These are phyloP conservation scores for Neltuma alba DNA, from an alignment of 306 rosid genomes.

Conservation along the genomic window DNA sequence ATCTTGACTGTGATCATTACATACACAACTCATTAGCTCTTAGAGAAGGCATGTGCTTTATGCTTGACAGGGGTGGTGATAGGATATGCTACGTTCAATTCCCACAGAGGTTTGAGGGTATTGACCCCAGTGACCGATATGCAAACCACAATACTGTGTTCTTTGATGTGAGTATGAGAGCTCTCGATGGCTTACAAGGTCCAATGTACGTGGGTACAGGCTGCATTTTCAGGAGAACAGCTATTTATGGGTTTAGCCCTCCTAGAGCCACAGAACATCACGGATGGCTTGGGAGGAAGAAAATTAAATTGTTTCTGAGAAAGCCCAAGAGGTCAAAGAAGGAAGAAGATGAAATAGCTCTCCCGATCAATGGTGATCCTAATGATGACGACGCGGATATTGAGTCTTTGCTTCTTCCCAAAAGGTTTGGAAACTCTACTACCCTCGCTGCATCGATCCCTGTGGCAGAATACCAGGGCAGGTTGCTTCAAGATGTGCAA, in stretches of 20 bases:
- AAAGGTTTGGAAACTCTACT: constrained; percentile 78
- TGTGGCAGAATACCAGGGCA: constrained; percentile 82
- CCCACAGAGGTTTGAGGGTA: constrained; percentile 89
- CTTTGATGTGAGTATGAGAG: constrained; percentile 89
- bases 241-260: constrained; percentile 86
- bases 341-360: constrained; percentile 60
- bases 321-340: constrained; percentile 54
- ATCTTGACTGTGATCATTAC: constrained; percentile 91
- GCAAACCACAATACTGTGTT: constrained; percentile 90
- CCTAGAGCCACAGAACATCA: constrained; percentile 85
- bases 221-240: constrained; percentile 83
- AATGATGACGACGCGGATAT: constrained; percentile 75
- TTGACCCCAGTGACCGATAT: constrained; percentile 79
- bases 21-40: constrained; percentile 76
- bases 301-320: constrained; percentile 65
- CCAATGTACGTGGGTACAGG: constrained; percentile 94
- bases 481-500: constrained; percentile 71
- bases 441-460: constrained; percentile 74
- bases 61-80: constrained; percentile 91
- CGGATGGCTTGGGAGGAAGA: constrained; percentile 74
- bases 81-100: constrained; percentile 84
- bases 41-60: constrained; percentile 93
- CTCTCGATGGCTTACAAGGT: constrained; percentile 89
- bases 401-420: constrained; percentile 79
- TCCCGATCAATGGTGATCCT: constrained; percentile 50